Conservation (phyloP, 2,329 filamentous ascomycete species). For the Myriosclerotinia scirpicola region DNA sequence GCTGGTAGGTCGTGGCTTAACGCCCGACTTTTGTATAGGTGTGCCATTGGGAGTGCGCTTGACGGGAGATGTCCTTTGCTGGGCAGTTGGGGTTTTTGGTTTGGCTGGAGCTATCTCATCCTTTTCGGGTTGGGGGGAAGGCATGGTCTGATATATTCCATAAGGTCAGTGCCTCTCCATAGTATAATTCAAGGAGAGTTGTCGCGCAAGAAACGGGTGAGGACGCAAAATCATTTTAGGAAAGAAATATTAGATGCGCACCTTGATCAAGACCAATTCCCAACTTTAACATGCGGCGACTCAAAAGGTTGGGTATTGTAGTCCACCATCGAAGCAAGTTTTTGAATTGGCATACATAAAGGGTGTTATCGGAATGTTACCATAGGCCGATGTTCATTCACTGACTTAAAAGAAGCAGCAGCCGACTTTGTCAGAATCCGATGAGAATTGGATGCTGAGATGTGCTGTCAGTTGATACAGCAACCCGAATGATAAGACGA, state of each 20-base stretch:
- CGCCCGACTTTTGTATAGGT: slow-evolving; percentile 28
- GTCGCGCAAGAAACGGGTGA: slow-evolving; percentile 4
- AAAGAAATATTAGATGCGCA: slow-evolving; percentile 16
- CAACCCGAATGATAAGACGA: slow-evolving; percentile 10
- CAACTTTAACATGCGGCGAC: slow-evolving; percentile 24
- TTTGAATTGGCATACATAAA: slow-evolving; percentile 16
- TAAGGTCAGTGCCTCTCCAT: slow-evolving; percentile 13
- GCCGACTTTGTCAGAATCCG: not conserved
- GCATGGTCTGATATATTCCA: slow-evolving; percentile 21
- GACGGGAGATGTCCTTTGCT: slow-evolving; percentile 25
- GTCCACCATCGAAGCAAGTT: slow-evolving; percentile 18
- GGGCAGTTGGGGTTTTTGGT: slow-evolving; percentile 24
- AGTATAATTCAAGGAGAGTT: not conserved
- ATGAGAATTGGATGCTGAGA: slow-evolving; percentile 8
- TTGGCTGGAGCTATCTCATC: slow-evolving; percentile 23
- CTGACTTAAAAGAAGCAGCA: not conserved
- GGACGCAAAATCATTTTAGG: not conserved
- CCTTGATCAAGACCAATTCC: slow-evolving; percentile 26
- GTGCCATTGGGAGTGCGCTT: slow-evolving; percentile 33
- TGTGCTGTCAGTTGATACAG: slow-evolving; percentile 21
- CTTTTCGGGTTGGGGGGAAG: slow-evolving; percentile 22
- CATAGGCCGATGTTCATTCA: not conserved
- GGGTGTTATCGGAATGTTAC: not conserved
- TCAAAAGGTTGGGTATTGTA: slow-evolving; percentile 12
- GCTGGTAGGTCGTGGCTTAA: slow-evolving; percentile 32